phyloP scores from a whole-genome alignment of 2,329 filamentous ascomycete species.

The Fusarium sp. region DNA sequence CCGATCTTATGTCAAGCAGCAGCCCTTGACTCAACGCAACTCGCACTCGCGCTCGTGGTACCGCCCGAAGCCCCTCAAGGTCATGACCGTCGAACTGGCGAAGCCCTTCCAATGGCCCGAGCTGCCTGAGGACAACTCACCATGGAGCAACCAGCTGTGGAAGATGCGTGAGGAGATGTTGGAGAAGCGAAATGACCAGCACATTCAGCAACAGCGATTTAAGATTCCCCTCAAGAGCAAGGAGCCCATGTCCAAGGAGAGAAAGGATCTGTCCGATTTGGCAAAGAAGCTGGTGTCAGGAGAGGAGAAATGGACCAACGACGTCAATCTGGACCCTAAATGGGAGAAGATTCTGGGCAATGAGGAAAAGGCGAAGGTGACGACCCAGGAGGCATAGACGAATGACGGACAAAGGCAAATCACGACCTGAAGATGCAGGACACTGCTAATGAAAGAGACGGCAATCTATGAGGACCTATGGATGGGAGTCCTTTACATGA shows the following conservation, averaged over 20 bases:
- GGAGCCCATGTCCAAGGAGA: conserved; percentile 56
- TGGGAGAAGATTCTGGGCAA: conserved; percentile 56
- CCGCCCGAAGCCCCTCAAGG: conserved; percentile 81
- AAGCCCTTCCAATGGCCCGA: conserved; percentile 91
- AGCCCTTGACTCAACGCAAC: conserved; percentile 65
- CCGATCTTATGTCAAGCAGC: conserved; percentile 81
- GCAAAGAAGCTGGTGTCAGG: conserved; percentile 73
- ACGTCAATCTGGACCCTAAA: conserved; percentile 60
- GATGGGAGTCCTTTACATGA: conserved; percentile 45
- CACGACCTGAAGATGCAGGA: conserved; percentile 24
- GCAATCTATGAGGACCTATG: conserved; percentile 26
- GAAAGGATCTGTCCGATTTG: conserved; percentile 68
- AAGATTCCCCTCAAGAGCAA: conserved; percentile 58
- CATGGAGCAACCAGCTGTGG: conserved; percentile 74
- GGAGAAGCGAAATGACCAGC: conserved; percentile 55
- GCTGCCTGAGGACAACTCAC: conserved; percentile 69
- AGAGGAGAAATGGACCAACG: conserved; percentile 70
- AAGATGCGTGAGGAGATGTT: conserved; percentile 64
- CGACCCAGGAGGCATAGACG: conserved; percentile 43
- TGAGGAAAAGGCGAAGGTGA: conserved; percentile 41
- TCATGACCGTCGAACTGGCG: conserved; percentile 93
- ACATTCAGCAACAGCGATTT: conserved; percentile 50
- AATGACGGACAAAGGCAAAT: conserved; percentile 11
- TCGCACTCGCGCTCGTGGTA: conserved; percentile 68
- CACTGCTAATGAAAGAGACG: conserved; percentile 43